Evolutionary conservation across 1,284 basidiomycete genomes (phyloP), one percentile per base, ranked within the genome.

Genomic region (Trichosporon sp.): DNA sequence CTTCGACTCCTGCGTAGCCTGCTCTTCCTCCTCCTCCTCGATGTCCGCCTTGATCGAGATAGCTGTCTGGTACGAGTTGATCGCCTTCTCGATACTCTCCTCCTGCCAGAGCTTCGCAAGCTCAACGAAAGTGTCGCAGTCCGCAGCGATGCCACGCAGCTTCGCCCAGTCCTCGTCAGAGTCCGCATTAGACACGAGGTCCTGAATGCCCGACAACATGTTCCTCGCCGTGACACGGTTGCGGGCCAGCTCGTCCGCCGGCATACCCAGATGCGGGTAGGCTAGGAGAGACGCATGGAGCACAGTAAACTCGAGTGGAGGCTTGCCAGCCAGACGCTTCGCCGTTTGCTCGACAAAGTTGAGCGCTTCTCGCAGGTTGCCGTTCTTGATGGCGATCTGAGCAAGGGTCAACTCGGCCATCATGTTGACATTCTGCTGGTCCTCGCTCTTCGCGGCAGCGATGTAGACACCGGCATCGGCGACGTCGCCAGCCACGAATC

Each of bases 201-300:
- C 88, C 67, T 83, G 82, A 2, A 92, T 85, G 11, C 88, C 86
- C 56, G 93, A 90, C 72, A 91, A 92, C 7, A 93, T 83, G 61
- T 91, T 88, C 27, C 90, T 86, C 0, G 94, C 92, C 56, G 86
- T 86, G 3, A 81, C 73, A 63, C 86, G 87, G 72, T 95, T 93
- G 61, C 86, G 84, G 0, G 85, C 82, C 56, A 88, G 80, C 66
- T 95, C 92, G 7, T 87, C 83, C 56, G 84, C 84, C 0, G 89
- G 89, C 56, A 93, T 85, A 61, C 90, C 91, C 0, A 88, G 87
- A 58, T 90, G 87, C 7, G 89, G 87, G 73, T 87, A 86, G 0
- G 90, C 87, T 40, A 91, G 86, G 8, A 97, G 85, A 1, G 91
- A 91, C 2, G 93, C 93, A 49, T 96, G 87, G 78, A 94, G 88